Evolutionary conservation across 2,329 filamentous ascomycete genomes (phyloP), one percentile per base, ranked within the genome.

Genomic region (Paecilomyces niveus): DNA sequence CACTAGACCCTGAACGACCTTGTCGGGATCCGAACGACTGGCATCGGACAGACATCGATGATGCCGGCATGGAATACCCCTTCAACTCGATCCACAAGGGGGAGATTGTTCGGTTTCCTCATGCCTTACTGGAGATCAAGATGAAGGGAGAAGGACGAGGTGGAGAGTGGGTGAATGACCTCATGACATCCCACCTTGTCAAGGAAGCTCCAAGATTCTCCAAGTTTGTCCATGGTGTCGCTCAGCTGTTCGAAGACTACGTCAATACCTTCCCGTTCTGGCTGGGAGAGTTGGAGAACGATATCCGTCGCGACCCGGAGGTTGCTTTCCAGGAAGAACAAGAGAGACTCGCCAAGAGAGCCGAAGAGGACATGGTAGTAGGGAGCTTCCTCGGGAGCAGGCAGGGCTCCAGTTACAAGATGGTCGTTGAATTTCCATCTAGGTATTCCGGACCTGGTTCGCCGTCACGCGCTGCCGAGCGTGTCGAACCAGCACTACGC

Each of bases 231-330:
- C 93, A 99, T 68, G 94, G 94, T 61, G 87, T 95, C 3, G 92
- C 93, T 7, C 87, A 88, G 45, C 81, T 99, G 1, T 97, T 97
- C 65, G 94, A 97, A 68, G 91, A 99, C 74, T 86, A 96, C 69
- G 92, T 99, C 73, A 97, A 97, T 76, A 92, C 86, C 62, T 86
- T 97, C 68, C 94, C 94, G 13, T 97, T 97, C 78, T 99, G 94
- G 94, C 83, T 97, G 33, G 88, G 88, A 67, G 89, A 96, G 62
- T 82, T 97, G 51, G 93, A 97, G 70, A 90, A 85, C 32, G 94
- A 99, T 70, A 99, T 99, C 70, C 88, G 93, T 65, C 91, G 90
- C 71, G 92, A 97, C 70, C 94, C 94, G 0, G 89, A 94, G 71
- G 83, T 85, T 62, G 93, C 93, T 0, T 97, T 96, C 70, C 89